Conservation (phyloP, 495 filamentous ascomycete genomes). For the Lepraria neglecta region DNA sequence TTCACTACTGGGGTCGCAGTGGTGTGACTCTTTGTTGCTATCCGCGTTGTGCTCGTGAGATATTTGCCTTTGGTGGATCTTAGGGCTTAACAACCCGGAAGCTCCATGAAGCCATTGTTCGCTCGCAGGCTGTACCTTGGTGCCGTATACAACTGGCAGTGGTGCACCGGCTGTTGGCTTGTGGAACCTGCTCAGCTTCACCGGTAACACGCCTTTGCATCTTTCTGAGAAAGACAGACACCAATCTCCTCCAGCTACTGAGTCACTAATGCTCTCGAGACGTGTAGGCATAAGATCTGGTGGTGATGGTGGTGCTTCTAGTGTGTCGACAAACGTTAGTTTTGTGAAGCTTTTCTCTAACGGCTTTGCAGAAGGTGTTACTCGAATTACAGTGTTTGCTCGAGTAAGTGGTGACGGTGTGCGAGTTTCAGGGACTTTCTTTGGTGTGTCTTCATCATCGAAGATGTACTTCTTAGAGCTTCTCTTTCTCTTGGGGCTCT, state of each 20-base stretch:
- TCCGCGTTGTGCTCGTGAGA: not conserved
- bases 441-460: conserved; percentile 16
- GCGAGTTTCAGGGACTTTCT: conserved; percentile 7
- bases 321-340: conserved; percentile 3
- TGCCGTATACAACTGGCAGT: conserved; percentile 10
- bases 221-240: not conserved
- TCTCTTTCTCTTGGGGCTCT: not conserved
- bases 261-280: not conserved
- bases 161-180: not conserved
- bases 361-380: conserved; percentile 7
- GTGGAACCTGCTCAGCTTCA: not conserved
- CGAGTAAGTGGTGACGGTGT: conserved; percentile 13
- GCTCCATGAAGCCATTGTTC: conserved; percentile 18
- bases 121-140: conserved; percentile 14
- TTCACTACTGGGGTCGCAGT: conserved; percentile 12
- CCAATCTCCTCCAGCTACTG: conserved; percentile 6
- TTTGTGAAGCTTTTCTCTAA: not conserved
- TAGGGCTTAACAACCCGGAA: conserved; percentile 7
- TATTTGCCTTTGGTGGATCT: conserved; percentile 3
- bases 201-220: not conserved
- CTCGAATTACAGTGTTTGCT: conserved; percentile 10
- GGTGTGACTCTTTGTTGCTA: not conserved
- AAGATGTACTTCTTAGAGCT: conserved; percentile 19
- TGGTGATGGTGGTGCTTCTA: conserved; percentile 6
- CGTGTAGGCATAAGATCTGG: conserved; percentile 4